Evolutionary conservation across 805 yeast genomes (phyloP).

Genomic region (Monosporozyma yasuniensis): DNA sequence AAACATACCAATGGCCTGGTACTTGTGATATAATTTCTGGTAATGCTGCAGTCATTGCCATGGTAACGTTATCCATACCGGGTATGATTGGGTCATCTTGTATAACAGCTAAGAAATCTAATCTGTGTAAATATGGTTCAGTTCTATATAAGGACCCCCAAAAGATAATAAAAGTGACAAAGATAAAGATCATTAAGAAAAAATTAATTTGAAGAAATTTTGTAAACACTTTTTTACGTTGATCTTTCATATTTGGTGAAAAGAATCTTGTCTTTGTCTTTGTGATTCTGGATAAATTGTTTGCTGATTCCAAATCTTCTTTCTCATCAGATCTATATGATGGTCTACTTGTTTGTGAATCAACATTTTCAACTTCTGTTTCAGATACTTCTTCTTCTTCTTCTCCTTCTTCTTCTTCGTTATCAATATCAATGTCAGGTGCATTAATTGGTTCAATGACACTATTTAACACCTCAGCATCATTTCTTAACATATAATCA

Average conservation of each 20-base stretch:
- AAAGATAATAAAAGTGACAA: conserved; percentile 22
- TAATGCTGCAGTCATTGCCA: conserved; percentile 1
- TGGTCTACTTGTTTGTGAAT: too few relatives aligned
- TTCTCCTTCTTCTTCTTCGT: too few relatives aligned
- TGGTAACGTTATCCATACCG: neutral
- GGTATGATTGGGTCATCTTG: conserved; percentile 2
- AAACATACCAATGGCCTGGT: conserved; percentile 27
- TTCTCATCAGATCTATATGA: too few relatives aligned
- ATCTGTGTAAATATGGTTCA: conserved; percentile 7
- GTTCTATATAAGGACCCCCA: conserved; percentile 33
- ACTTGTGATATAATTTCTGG: conserved; percentile 2
- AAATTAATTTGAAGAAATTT: conserved; percentile 8
- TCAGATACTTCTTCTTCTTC: too few relatives aligned
- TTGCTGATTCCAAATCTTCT: too few relatives aligned
- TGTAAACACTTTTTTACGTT: conserved; percentile 6
- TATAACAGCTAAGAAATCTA: conserved; percentile 1
- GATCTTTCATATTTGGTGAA: conserved; percentile 7
- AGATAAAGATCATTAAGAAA: conserved; percentile 16
- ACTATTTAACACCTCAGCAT: neutral
- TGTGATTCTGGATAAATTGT: neutral
- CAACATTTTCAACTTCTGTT: too few relatives aligned
- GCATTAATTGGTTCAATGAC: neutral
- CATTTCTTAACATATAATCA: neutral
- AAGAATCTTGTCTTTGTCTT: conserved; percentile 1
- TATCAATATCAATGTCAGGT: neutral